Percentiles rank a stretch among this genome's conserved stretches.
Evolutionary conservation across 805 yeast species (phyloP).

Genomic region (Lipomyces anomalus): DNA sequence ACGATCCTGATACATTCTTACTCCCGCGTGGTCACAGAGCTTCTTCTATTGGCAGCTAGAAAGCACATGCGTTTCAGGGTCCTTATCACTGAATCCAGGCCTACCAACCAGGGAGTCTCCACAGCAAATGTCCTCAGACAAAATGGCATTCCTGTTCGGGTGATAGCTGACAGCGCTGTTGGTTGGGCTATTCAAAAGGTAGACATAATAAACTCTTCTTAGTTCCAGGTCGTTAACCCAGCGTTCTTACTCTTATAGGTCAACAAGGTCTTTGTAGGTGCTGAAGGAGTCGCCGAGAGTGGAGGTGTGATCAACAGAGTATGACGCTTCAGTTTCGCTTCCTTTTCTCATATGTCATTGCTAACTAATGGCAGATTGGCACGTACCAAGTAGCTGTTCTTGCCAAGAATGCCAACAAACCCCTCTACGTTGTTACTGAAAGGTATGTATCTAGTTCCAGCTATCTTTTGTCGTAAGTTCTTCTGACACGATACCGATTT

Average conservation of each 20-base stretch:
- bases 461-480: background rate
- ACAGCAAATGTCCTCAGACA: constrained; percentile 65
- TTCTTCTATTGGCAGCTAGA: constrained; percentile 71
- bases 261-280: constrained; percentile 92
- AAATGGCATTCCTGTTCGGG: constrained; percentile 76
- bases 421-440: constrained; percentile 90
- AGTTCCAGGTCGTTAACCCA: background rate
- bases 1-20: constrained; percentile 77
- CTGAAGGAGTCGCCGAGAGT: constrained; percentile 98
- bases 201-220: too few relatives aligned
- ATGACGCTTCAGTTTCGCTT: constrained; percentile 1
- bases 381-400: constrained; percentile 90
- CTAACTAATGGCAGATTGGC: constrained; percentile 46
- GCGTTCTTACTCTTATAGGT: constrained; percentile 35
- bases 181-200: constrained; percentile 79
- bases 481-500: background rate
- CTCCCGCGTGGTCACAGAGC: constrained; percentile 80
- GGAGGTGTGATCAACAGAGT: constrained; percentile 93
- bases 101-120: constrained; percentile 65
- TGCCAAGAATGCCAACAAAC: constrained; percentile 85
- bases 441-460: constrained; percentile 28
- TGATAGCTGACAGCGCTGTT: constrained; percentile 88
- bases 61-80: constrained; percentile 79
- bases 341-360: background rate
- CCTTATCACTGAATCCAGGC: constrained; percentile 88